Percentiles rank a stretch among this genome's conserved stretches.
Conservation (phyloP, 108 stramenopile species). For the Cyclotella choctawhatcheeana region DNA sequence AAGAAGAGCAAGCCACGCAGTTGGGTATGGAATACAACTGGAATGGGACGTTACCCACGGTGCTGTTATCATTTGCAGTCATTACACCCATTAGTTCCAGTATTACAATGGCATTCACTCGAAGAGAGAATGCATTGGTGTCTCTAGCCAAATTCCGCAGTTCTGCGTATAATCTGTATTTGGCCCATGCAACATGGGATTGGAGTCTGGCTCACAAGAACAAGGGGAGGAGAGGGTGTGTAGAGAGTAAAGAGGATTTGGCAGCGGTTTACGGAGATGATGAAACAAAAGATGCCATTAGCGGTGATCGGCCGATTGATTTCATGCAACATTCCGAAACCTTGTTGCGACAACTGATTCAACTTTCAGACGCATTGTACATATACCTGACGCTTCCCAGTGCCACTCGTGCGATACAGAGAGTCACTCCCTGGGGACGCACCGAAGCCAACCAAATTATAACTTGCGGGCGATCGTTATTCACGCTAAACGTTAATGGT, state of each 20-base stretch:
- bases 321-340: constrained; percentile 61
- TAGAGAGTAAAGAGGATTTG: constrained; percentile 29
- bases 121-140: constrained; percentile 56
- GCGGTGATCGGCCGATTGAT: constrained; percentile 33
- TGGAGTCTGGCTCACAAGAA: constrained; percentile 46
- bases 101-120: constrained; percentile 55
- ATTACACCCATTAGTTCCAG: constrained; percentile 54
- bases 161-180: constrained; percentile 48
- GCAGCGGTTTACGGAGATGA: neutral
- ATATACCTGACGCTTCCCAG: constrained; percentile 64
- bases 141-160: constrained; percentile 49
- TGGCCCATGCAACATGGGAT: constrained; percentile 64
- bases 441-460: constrained; percentile 51
- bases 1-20: constrained; percentile 17
- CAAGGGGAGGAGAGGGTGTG: constrained; percentile 47
- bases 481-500: constrained; percentile 50
- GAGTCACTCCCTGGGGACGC: constrained; percentile 44
- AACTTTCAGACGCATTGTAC: constrained; percentile 57
- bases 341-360: constrained; percentile 53
- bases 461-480: constrained; percentile 27
- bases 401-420: constrained; percentile 54
- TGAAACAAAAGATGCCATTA: neutral
- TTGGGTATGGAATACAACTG: constrained; percentile 18
- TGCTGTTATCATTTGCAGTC: constrained; percentile 59
- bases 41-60: constrained; percentile 39